A percentile compares a stretch with the other conserved stretches of the same genome.
These are phyloP conservation scores for Suillus variegatus DNA, from an alignment of 768 basidiomycete species.

Conservation along the genomic window DNA sequence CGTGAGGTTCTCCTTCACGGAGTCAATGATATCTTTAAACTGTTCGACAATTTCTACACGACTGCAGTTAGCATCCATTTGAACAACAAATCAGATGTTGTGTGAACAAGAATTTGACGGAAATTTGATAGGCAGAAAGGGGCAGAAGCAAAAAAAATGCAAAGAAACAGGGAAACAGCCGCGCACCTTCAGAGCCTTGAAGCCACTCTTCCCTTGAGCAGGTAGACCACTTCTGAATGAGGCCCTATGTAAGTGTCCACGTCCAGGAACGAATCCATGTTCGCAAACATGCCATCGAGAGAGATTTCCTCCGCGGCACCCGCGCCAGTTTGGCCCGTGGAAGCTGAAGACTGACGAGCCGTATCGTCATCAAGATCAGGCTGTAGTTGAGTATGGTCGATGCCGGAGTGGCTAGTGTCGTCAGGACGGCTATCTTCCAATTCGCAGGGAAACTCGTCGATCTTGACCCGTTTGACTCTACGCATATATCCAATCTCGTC, in stretches of 20 bases:
- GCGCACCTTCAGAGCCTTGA: conserved; percentile 29
- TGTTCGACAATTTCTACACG: conserved; percentile 5
- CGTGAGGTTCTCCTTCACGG: conserved; percentile 32
- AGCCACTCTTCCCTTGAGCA: conserved; percentile 34
- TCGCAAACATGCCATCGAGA: conserved; percentile 20
- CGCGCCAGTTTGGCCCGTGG: not conserved
- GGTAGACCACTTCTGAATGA: conserved; percentile 29
- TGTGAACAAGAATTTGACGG: conserved; percentile 18
- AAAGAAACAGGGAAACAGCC: conserved; percentile 1
- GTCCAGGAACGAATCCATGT: conserved; percentile 21
- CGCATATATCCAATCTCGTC: not conserved
- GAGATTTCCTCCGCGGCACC: conserved; percentile 6
- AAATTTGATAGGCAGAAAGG: conserved; percentile 23
- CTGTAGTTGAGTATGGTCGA: not conserved
- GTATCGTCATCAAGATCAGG: not conserved
- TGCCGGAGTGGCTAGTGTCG: not conserved
- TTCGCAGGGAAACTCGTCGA: not conserved
- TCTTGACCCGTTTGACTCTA: not conserved
- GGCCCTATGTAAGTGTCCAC: conserved; percentile 21
- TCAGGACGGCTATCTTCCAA: not conserved
- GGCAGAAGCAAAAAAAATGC: not conserved
- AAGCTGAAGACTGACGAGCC: not conserved
- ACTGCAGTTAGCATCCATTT: not conserved
- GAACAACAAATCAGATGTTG: conserved; percentile 16
- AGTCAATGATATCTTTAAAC: conserved; percentile 9